Evolutionary conservation across 208 protist species (phyloP).

Genomic region (Lotmaria passim): DNA sequence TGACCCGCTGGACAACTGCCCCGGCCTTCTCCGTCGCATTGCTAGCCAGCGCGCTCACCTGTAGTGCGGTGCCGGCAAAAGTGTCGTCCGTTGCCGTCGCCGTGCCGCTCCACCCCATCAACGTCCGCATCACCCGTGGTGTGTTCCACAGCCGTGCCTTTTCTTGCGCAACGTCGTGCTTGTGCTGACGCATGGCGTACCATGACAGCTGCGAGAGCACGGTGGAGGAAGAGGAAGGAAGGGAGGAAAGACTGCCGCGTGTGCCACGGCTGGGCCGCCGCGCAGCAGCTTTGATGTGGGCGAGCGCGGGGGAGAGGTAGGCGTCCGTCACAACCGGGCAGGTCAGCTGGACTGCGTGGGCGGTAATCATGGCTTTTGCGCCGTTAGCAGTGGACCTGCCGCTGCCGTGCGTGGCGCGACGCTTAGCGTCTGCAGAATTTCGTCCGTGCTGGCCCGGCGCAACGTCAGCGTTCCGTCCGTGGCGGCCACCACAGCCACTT

Average conservation of each 20-base stretch:
- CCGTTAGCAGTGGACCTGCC: not conserved
- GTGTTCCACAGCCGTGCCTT: conserved; percentile 61
- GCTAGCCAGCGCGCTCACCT: too few species aligned
- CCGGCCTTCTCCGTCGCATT: not conserved
- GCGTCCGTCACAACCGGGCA: conserved; percentile 20
- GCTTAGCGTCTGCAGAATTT: conserved; percentile 73
- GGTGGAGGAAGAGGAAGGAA: too few species aligned
- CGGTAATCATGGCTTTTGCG: not conserved
- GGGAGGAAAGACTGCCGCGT: conserved; percentile 3
- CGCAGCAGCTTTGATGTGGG: conserved; percentile 2
- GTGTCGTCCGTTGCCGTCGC: not conserved
- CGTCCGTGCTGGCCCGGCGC: conserved; percentile 61
- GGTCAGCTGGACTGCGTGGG: not conserved
- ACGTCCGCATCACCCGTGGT: conserved; percentile 75
- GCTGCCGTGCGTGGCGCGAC: not conserved
- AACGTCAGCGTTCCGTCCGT: conserved; percentile 90
- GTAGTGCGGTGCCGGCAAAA: too few species aligned
- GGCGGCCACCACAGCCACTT: conserved; percentile 67
- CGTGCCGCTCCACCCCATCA: conserved; percentile 72
- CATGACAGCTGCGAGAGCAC: conserved; percentile 35
- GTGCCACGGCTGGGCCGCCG: not conserved
- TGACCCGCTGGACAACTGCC: not conserved
- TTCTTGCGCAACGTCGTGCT: conserved; percentile 43
- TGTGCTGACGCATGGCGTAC: conserved; percentile 51
- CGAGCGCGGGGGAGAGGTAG: conserved; percentile 26